A percentile compares a stretch with the other conserved stretches of the same genome.
Conservation (phyloP, 345 rosid species). For the Acer negundo region DNA sequence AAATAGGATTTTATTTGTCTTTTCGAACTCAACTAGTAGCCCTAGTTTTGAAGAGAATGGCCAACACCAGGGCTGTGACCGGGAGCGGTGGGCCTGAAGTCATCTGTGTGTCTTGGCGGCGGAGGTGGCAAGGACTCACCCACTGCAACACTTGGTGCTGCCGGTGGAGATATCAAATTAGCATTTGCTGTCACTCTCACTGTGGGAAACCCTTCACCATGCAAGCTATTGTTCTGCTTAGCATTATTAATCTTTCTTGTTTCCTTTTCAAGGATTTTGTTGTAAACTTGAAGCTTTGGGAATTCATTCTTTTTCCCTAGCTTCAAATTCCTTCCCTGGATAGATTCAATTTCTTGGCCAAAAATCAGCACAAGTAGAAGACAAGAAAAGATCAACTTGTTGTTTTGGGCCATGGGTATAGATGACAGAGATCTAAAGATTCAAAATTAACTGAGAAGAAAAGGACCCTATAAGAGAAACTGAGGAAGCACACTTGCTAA, state of each 20-base stretch:
- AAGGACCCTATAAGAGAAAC: neutral
- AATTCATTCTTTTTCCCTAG: neutral
- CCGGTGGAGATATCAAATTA: slow-evolving; percentile 17
- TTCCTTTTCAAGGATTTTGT: slow-evolving; percentile 12
- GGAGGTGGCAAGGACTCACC: slow-evolving; percentile 24
- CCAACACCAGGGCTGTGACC: slow-evolving; percentile 75
- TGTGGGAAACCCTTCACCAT: neutral
- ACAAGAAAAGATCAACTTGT: slow-evolving; percentile 28
- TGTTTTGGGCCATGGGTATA: slow-evolving; percentile 40
- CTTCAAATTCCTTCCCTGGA: slow-evolving; percentile 44
- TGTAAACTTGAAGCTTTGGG: slow-evolving; percentile 6
- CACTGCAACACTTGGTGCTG: slow-evolving; percentile 12
- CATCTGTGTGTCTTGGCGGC: slow-evolving; percentile 30
- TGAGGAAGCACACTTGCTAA: neutral
- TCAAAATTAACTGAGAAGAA: neutral
- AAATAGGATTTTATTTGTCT: neutral
- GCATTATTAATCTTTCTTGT: neutral
- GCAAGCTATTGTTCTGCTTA: slow-evolving; percentile 1
- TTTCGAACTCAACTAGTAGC: neutral
- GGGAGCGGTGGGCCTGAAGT: slow-evolving; percentile 66
- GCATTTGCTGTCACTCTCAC: neutral
- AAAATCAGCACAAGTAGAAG: slow-evolving; percentile 35
- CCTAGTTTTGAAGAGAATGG: slow-evolving; percentile 43
- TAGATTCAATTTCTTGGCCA: slow-evolving; percentile 29
- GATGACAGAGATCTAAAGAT: neutral